These are phyloP conservation scores for Chaetomidium leptoderma DNA, from an alignment of 495 filamentous ascomycete species.

Conservation along the genomic window DNA sequence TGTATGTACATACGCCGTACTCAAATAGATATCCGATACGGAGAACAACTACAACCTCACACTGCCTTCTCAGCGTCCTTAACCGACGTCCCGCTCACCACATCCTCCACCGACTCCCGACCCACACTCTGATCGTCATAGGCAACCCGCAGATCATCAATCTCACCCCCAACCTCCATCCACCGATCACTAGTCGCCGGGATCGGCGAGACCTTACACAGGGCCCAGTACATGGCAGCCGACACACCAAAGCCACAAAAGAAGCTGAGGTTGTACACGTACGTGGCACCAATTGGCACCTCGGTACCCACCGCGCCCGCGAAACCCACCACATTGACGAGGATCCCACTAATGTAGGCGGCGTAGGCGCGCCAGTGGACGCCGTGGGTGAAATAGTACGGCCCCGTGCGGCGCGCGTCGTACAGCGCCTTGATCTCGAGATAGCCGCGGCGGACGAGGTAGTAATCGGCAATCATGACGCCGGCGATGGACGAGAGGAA, in stretches of 20 bases:
- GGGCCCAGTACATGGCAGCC: constrained; percentile 57
- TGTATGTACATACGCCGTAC: too few species aligned
- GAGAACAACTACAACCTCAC: neutral
- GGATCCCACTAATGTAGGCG: constrained; percentile 79
- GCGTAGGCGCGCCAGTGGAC: constrained; percentile 79
- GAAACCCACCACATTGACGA: constrained; percentile 92
- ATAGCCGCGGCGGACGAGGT: constrained; percentile 79
- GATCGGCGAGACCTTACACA: constrained; percentile 67
- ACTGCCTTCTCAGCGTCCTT: constrained; percentile 22
- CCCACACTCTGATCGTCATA: constrained; percentile 36
- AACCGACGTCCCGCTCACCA: neutral
- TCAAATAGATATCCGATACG: neutral
- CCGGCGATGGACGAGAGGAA: constrained; percentile 91
- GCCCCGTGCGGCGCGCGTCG: constrained; percentile 58
- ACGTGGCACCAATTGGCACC: constrained; percentile 71
- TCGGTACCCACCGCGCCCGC: constrained; percentile 68
- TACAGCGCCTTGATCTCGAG: constrained; percentile 76
- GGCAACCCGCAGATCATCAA: constrained; percentile 48
- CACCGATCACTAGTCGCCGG: constrained; percentile 70
- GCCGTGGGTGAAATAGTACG: constrained; percentile 71
- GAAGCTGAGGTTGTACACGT: constrained; percentile 89
- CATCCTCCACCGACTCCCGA: constrained; percentile 11
- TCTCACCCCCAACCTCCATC: constrained; percentile 75
- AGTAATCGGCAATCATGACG: constrained; percentile 88
- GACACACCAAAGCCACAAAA: constrained; percentile 79